These are phyloP conservation scores for Logfia minima DNA, from an alignment of 129 eudicot genomes.

Conservation along the genomic window DNA sequence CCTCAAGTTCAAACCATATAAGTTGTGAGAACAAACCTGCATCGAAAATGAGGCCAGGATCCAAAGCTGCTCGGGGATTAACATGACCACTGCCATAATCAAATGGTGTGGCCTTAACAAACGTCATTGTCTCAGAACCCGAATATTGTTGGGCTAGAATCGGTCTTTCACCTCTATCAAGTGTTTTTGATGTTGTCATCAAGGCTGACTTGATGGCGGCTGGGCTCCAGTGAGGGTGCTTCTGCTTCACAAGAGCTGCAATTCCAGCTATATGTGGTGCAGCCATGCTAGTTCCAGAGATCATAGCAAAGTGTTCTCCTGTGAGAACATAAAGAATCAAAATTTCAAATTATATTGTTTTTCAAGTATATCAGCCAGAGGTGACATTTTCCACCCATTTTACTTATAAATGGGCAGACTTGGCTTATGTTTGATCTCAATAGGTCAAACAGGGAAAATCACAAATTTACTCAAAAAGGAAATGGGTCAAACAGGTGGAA, in stretches of 20 bases:
- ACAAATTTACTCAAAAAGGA: background rate
- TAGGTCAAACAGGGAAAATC: background rate
- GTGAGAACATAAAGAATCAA: slow-evolving; percentile 5
- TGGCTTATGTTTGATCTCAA: background rate
- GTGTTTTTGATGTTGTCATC: slow-evolving; percentile 87
- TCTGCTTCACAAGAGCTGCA: slow-evolving; percentile 94
- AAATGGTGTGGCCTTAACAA: slow-evolving; percentile 86
- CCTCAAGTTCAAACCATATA: background rate
- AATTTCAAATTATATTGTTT: background rate
- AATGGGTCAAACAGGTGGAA: background rate
- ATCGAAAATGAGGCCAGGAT: slow-evolving; percentile 91
- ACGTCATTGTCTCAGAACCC: slow-evolving; percentile 70
- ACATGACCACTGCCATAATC: slow-evolving; percentile 99
- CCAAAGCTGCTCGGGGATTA: slow-evolving; percentile 86
- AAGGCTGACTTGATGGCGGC: slow-evolving; percentile 96
- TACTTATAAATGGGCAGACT: background rate
- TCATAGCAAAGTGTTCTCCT: slow-evolving; percentile 98
- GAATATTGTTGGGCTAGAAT: slow-evolving; percentile 92
- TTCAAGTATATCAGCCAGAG: background rate
- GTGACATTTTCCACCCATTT: background rate
- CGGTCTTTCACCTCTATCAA: slow-evolving; percentile 81
- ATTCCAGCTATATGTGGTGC: slow-evolving; percentile 99
- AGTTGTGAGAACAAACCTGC: slow-evolving; percentile 57
- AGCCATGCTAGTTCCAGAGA: slow-evolving; percentile 99
- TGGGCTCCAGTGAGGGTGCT: slow-evolving; percentile 96